Evolutionary conservation across 768 basidiomycete species (phyloP).

Genomic region (Russula virescens): DNA sequence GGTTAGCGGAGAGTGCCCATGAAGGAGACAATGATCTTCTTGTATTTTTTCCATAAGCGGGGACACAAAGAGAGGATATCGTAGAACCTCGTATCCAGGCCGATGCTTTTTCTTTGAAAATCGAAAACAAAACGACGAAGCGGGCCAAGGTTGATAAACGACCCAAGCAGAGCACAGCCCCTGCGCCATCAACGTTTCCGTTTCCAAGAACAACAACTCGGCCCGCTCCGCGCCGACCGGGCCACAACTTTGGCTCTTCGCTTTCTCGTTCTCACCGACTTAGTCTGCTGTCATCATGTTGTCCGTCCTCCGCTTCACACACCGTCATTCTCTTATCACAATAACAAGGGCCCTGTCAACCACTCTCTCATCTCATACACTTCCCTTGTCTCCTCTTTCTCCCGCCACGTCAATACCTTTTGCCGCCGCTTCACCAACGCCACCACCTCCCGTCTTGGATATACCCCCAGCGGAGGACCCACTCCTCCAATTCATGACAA

Average conservation of each 20-base stretch:
- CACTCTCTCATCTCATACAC: constrained; percentile 7
- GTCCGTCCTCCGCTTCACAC: constrained; percentile 8
- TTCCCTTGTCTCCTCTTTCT: background rate
- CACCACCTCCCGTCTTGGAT: constrained; percentile 31
- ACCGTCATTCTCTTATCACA: constrained; percentile 6
- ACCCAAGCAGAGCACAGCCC: background rate
- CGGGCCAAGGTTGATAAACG: background rate
- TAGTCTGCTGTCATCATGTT: constrained; percentile 9
- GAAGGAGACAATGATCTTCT: constrained; percentile 14
- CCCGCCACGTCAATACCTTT: background rate
- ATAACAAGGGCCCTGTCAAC: constrained; percentile 18
- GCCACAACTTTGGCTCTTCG: constrained; percentile 5
- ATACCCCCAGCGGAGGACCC: constrained; percentile 76
- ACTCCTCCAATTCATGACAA: constrained; percentile 61
- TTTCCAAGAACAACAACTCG: background rate
- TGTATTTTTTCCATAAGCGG: constrained; percentile 16
- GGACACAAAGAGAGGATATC: background rate
- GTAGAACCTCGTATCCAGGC: constrained; percentile 9
- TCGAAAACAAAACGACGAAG: constrained; percentile 1
- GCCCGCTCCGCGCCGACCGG: background rate
- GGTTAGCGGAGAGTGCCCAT: background rate
- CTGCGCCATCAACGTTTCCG: no score
- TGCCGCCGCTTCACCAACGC: background rate
- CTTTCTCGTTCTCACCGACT: background rate
- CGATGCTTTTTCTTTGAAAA: background rate